Evolutionary conservation across 352 stramenopile species (phyloP).

Genomic region (Pythium aquatile): DNA sequence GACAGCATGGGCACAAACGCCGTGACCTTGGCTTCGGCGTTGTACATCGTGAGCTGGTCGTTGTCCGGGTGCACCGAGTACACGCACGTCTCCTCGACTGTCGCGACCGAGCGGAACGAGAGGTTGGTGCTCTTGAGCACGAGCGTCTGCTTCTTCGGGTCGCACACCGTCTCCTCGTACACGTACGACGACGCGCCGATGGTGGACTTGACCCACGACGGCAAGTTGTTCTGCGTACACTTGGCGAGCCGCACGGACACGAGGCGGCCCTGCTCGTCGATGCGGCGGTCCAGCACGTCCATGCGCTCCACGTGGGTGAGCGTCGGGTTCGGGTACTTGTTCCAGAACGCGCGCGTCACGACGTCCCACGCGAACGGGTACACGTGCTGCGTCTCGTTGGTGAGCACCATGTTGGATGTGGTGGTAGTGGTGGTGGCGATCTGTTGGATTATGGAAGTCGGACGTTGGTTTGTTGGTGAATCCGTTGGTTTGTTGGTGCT

Average conservation of each 20-base stretch:
- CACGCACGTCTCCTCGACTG: conserved; percentile 80
- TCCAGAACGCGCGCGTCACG: conserved; percentile 85
- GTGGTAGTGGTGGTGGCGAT: not conserved
- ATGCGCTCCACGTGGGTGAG: conserved; percentile 81
- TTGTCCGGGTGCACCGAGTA: conserved; percentile 73
- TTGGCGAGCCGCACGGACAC: conserved; percentile 70
- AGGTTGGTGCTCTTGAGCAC: conserved; percentile 84
- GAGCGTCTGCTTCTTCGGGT: conserved; percentile 58
- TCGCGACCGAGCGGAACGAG: conserved; percentile 72
- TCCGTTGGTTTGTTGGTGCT: conserved; percentile 4
- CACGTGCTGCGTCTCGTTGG: conserved; percentile 67
- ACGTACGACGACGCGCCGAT: conserved; percentile 76
- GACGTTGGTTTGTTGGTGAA: not conserved
- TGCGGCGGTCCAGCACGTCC: conserved; percentile 71
- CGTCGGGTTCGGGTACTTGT: conserved; percentile 85
- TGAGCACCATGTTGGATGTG: conserved; percentile 62
- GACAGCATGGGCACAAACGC: conserved; percentile 80
- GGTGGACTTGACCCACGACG: conserved; percentile 64
- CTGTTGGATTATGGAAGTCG: not conserved
- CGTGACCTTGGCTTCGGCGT: conserved; percentile 72
- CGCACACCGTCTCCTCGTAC: conserved; percentile 78
- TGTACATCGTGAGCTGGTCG: conserved; percentile 57
- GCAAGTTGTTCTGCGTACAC: conserved; percentile 73
- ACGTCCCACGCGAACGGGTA: conserved; percentile 86
- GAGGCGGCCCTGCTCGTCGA: conserved; percentile 67